Evolutionary conservation across 345 rosid genomes (phyloP), one percentile per base, ranked within the genome.

Genomic region (Citrus reticulata): DNA sequence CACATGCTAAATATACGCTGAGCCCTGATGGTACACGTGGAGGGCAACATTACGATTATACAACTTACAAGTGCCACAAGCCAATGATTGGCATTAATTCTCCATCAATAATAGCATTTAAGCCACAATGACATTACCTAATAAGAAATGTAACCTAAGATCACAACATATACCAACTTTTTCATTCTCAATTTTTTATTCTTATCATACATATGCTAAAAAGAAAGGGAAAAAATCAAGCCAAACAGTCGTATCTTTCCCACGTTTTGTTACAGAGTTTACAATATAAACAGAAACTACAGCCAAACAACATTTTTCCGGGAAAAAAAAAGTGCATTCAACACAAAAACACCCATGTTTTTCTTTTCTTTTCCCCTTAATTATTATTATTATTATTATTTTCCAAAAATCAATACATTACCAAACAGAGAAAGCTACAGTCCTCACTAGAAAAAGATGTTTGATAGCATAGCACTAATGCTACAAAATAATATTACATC

Each of bases 361-460:
- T 29, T 34, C 32, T n/a, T 58, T 35, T 59, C 30, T 25, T n/a
- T 39, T 17, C 42, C 25, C 14, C 59, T 68, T 19, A 9, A 54
- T 71, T 30, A 27, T 27, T 1, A 27, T 27, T 27, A 27, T 27
- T 27, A 27, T 27, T 27, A 17, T 35, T 39, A 9, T 32, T 32
- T 2, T 39, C 7, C 17, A 11, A 13, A 54, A 72, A 19, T 22
- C n/a, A 24, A 14, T 6, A 49, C 39, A 34, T 30, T 49, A 64
- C 59, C 39, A 55, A 66, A 68, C 29, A 55, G 79, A 68, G 79
- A 77, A 67, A 68, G 42, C 19, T 16, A 42, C 24, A 55, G 40
- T 54, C 10, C 10, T 77, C 11, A 37, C 73, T 27, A 68, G 55
- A 68, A 37, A 77, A 67, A 37, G 30, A 32, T n/a, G 55, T 51